Conservation (phyloP, 345 rosid species). For the Brassica nigra region DNA sequence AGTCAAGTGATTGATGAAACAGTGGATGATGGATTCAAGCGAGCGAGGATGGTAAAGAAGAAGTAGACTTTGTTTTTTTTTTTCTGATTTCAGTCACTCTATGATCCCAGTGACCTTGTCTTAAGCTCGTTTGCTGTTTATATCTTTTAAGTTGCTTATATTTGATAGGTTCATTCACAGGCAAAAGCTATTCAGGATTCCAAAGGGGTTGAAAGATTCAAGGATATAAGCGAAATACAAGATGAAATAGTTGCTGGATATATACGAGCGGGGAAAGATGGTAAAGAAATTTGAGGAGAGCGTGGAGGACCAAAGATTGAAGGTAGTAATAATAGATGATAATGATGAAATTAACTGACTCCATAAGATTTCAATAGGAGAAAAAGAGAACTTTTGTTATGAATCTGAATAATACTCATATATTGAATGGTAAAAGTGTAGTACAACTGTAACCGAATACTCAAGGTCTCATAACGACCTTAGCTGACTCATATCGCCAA, state of each 20-base stretch:
- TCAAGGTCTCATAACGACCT: no score
- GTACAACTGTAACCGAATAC: no score
- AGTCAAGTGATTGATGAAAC: neutral
- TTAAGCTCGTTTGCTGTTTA: neutral
- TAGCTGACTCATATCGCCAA: no score
- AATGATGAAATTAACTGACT: neutral
- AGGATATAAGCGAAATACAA: neutral
- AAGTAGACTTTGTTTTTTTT: no score
- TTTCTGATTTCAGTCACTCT: no score
- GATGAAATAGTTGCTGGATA: neutral
- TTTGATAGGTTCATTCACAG: neutral
- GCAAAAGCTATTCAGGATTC: neutral
- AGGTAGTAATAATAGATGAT: neutral
- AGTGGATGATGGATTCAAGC: neutral
- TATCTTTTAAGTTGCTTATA: neutral
- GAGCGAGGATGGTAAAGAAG: neutral
- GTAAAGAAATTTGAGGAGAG: neutral
- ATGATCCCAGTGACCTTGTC: neutral
- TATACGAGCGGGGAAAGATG: neutral
- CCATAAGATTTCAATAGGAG: neutral
- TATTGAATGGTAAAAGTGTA: no score
- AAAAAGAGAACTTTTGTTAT: neutral
- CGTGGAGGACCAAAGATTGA: neutral
- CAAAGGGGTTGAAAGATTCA: neutral
- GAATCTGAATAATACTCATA: no score